Percentiles rank a stretch among this genome's conserved stretches.
phyloP scores from a whole-genome alignment of 1,139 yeast genomes.

The Pichiaceae sp. region DNA sequence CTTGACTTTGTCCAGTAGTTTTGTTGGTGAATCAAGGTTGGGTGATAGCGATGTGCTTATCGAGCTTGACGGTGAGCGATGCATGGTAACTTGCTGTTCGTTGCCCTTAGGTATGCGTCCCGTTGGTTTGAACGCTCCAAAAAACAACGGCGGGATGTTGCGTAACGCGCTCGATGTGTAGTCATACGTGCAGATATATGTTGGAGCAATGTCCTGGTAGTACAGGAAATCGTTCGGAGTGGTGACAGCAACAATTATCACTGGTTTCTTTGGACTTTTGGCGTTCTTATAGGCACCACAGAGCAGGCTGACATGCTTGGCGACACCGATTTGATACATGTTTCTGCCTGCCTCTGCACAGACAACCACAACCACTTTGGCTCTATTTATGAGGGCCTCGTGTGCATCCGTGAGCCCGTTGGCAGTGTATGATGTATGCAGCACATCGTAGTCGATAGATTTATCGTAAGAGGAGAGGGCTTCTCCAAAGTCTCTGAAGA shows the following conservation, averaged over 20 bases:
- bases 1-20: too few relatives aligned
- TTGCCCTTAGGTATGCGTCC: constrained; percentile 61
- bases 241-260: constrained; percentile 53
- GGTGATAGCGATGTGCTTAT: too few relatives aligned
- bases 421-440: constrained; percentile 59
- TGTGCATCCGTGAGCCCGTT: constrained; percentile 54
- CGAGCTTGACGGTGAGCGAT: too few relatives aligned
- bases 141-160: constrained; percentile 41
- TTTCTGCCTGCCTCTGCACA: constrained; percentile 59
- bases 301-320: constrained; percentile 47
- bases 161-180: constrained; percentile 45
- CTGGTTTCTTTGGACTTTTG: constrained; percentile 35
- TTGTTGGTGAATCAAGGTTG: too few relatives aligned
- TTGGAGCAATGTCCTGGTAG: constrained; percentile 46
- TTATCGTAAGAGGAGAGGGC: constrained; percentile 31
- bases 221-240: constrained; percentile 59
- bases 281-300: constrained; percentile 32
- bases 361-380: constrained; percentile 48
- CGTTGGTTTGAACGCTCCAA: constrained; percentile 45
- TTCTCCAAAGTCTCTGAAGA: constrained; percentile 44
- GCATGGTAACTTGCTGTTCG: too few relatives aligned
- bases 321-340: constrained; percentile 59
- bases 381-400: constrained; percentile 46
- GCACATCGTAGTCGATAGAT: constrained; percentile 33
- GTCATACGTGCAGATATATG: constrained; percentile 56